phyloP scores from a whole-genome alignment of 2,329 filamentous ascomycete species.

The Alternaria burnsii region DNA sequence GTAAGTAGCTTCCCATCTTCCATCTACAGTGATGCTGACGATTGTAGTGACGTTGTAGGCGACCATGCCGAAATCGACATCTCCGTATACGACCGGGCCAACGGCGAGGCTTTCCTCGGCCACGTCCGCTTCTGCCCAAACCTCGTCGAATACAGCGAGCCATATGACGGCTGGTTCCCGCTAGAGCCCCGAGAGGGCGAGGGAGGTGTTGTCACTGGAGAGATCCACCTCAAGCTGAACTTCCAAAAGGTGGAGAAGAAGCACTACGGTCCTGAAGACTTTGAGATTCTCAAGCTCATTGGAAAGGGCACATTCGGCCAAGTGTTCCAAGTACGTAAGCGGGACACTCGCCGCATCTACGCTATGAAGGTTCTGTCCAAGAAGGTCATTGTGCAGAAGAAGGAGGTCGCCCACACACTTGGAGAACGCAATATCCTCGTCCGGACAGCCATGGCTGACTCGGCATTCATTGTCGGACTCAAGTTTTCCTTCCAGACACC shows the following conservation, averaged over 20 bases:
- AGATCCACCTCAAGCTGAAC: slow-evolving; percentile 84
- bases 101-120: slow-evolving; percentile 89
- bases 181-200: slow-evolving; percentile 82
- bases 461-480: slow-evolving; percentile 95
- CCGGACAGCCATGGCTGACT: slow-evolving; percentile 92
- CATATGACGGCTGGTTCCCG: slow-evolving; percentile 84
- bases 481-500: slow-evolving; percentile 99
- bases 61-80: slow-evolving; percentile 90
- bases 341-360: slow-evolving; percentile 94
- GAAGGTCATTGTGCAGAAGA: slow-evolving; percentile 99
- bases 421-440: slow-evolving; percentile 98
- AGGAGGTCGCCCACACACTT: slow-evolving; percentile 96
- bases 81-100: slow-evolving; percentile 88
- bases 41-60: slow-evolving; percentile 84
- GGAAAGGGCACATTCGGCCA: slow-evolving; percentile 98
- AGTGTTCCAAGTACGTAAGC: slow-evolving; percentile 98
- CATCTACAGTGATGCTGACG: slow-evolving; percentile 29
- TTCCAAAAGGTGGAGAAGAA: slow-evolving; percentile 87
- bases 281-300: slow-evolving; percentile 94
- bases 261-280: slow-evolving; percentile 93
- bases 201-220: slow-evolving; percentile 78
- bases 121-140: slow-evolving; percentile 84
- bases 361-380: slow-evolving; percentile 99
- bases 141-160: slow-evolving; percentile 72
- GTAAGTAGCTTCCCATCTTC: slow-evolving; percentile 64